Conservation (phyloP, 1,284 basidiomycete genomes). For the Ceratobasidium sp. region DNA sequence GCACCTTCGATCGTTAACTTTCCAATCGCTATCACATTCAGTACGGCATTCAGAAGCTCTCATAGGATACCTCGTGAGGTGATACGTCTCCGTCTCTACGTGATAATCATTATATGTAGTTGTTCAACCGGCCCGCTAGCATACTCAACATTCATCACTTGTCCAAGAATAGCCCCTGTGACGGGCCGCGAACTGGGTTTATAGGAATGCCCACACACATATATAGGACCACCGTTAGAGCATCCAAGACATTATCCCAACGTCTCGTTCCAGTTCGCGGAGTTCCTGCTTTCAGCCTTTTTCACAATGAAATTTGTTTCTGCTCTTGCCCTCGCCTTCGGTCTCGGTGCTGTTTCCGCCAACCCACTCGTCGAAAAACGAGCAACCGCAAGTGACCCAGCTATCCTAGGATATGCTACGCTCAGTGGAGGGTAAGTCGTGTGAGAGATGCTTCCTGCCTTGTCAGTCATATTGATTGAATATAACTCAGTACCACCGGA, state of each 20-base stretch:
- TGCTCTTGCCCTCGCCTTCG: conserved; percentile 13
- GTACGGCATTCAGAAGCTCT: neutral
- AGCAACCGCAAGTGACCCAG: conserved; percentile 16
- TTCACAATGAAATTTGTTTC: conserved; percentile 30
- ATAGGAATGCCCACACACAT: neutral
- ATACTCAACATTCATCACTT: too few species aligned
- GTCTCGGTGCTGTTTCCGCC: conserved; percentile 20
- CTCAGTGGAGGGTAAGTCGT: conserved; percentile 31
- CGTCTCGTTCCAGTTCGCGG: conserved; percentile 3
- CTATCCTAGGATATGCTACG: conserved; percentile 27
- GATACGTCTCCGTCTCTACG: neutral
- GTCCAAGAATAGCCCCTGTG: too few species aligned
- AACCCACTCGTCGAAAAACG: conserved; percentile 29
- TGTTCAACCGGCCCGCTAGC: neutral
- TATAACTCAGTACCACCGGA: conserved; percentile 13
- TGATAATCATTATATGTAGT: neutral
- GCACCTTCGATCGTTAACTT: neutral
- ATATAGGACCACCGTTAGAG: neutral
- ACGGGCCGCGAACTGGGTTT: neutral
- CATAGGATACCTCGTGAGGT: neutral
- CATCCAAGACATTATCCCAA: conserved; percentile 1
- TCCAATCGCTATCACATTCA: neutral
- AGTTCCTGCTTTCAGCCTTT: neutral
- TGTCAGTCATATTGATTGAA: neutral
- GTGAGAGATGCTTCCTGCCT: too few species aligned